Evolutionary conservation across 345 rosid species (phyloP), one percentile per base, ranked within the genome.

Genomic region (Luvunga scandens): DNA sequence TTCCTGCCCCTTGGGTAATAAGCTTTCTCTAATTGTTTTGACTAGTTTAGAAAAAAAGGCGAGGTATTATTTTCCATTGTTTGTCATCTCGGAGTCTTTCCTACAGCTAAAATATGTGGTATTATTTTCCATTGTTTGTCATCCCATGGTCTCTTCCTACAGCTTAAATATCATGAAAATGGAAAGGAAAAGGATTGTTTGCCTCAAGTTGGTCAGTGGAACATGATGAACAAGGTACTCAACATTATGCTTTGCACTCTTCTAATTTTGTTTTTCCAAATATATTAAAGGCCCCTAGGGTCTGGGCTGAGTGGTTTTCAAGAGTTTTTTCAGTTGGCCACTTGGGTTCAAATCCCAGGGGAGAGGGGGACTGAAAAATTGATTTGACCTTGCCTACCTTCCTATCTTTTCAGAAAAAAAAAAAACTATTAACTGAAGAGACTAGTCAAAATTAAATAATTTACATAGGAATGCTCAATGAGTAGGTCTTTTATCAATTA

Each of bases 191-290:
- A 93, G 84, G 98, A 97, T 75, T 97, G 98, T 70, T 85, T 97
- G 73, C 99, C 99, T 1, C 99, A 97, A 81, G 98, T 97, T 13
- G 99, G 99, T 76, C 99, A 97, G 70, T 97, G 99, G 99, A 97
- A 94, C 83, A 97, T 97, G 99, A 92, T 97, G 98, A 97, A 97
- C 88, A 97, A 97, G 94, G 97, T 93, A 84, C 60, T 48, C 16
- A 36, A 6, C 42, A 30, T 63, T 48, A 16, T 30, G 48, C 24
- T 62, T 19, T 28, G 18, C 60, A 3, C 13, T 57, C 12, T 30
- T n/a, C 25, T 24, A 25, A 21, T 22, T 67, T 53, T 0, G 7
- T 53, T 45, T 14, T 12, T 18, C 14, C 30, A 30, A 63, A 19
- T 61, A 27, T 73, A 39, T 30, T 48, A 42, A 19, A 45, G 50